phyloP scores from a whole-genome alignment of 2,329 filamentous ascomycete genomes.

The Hypoxylon sp. region DNA sequence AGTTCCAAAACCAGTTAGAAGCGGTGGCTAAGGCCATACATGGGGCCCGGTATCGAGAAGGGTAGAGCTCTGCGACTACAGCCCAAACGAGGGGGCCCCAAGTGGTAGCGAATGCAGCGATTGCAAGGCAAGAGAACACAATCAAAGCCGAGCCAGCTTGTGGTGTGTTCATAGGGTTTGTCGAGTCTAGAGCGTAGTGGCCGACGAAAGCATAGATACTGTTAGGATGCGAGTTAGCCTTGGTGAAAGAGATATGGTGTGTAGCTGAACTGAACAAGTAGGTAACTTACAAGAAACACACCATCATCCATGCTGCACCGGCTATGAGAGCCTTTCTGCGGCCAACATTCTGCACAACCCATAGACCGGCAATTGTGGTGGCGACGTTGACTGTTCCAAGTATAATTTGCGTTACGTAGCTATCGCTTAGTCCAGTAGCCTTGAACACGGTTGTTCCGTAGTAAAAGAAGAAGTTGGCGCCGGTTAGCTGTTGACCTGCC shows the following conservation, averaged over 20 bases:
- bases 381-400: constrained; percentile 77
- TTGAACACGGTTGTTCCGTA: constrained; percentile 72
- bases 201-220: constrained; percentile 66
- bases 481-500: constrained; percentile 77
- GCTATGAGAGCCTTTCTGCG: constrained; percentile 74
- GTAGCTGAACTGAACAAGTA: not conserved
- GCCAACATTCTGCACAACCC: constrained; percentile 75
- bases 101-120: constrained; percentile 76
- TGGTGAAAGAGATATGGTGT: not conserved
- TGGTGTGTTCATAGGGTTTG: constrained; percentile 62
- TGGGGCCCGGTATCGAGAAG: constrained; percentile 67
- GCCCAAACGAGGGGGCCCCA: constrained; percentile 81
- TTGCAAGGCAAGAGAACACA: constrained; percentile 78
- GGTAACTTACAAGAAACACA: constrained; percentile 63
- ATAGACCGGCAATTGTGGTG: constrained; percentile 76
- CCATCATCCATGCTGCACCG: constrained; percentile 74
- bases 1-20: constrained; percentile 76
- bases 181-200: constrained; percentile 61
- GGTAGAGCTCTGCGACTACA: constrained; percentile 75
- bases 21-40: constrained; percentile 71
- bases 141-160: constrained; percentile 73
- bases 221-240: constrained; percentile 27
- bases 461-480: constrained; percentile 78
- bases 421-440: constrained; percentile 75
- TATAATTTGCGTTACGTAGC: constrained; percentile 78